These are phyloP conservation scores for Trichoderma arundinaceum DNA, from an alignment of 2,329 filamentous ascomycete genomes.

Conservation along the genomic window DNA sequence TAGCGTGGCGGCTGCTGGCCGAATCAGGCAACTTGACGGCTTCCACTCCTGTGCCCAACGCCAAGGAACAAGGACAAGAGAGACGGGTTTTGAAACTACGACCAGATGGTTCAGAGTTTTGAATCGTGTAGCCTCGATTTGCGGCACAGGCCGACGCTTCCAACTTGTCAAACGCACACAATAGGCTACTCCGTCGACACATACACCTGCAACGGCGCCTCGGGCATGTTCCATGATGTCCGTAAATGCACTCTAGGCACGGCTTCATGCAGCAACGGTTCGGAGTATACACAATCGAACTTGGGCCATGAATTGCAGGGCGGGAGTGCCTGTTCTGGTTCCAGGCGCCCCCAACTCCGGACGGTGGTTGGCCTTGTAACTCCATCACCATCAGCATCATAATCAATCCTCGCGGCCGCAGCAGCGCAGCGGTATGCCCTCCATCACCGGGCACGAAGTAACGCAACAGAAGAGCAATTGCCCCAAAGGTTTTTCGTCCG, in stretches of 20 bases:
- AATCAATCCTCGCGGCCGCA: background rate
- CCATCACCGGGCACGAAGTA: too few relatives aligned
- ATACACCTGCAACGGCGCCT: too few relatives aligned
- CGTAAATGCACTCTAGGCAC: too few relatives aligned
- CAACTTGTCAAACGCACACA: too few relatives aligned
- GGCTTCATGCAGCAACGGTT: conserved; percentile 8
- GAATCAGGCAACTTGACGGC: background rate
- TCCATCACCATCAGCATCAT: background rate
- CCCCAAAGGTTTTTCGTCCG: conserved; percentile 21
- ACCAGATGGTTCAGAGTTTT: too few relatives aligned
- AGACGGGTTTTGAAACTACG: too few relatives aligned
- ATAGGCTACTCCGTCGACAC: conserved; percentile 20
- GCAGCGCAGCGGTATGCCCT: too few relatives aligned
- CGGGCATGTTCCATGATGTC: too few relatives aligned
- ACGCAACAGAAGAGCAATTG: conserved; percentile 7
- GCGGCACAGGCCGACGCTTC: background rate
- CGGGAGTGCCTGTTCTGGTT: conserved; percentile 14
- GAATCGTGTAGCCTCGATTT: too few relatives aligned
- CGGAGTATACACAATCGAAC: conserved; percentile 13
- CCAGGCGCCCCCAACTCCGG: too few relatives aligned
- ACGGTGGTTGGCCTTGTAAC: background rate
- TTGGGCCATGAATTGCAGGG: background rate
- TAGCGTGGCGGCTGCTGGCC: background rate
- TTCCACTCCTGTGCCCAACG: too few relatives aligned
- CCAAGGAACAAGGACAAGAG: background rate